Evolutionary conservation across 2,329 filamentous ascomycete species (phyloP), one percentile per base, ranked within the genome.

Genomic region (Magnaporthales sp.): DNA sequence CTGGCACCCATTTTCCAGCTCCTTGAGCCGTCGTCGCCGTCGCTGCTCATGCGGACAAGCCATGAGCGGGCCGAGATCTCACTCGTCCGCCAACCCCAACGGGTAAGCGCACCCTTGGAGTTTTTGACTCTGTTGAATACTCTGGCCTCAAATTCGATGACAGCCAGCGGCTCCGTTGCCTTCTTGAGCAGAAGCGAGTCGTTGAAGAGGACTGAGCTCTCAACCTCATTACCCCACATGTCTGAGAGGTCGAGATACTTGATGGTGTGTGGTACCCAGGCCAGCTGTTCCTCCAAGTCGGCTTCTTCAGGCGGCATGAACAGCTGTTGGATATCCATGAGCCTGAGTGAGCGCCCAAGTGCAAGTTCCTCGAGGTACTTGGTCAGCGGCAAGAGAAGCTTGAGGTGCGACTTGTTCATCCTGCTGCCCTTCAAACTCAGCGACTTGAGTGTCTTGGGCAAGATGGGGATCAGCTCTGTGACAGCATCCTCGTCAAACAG

Each of bases 1-100:
- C 87, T 86, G 63, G 91, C 91, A 32, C 91, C 91, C 89, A 92
- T 90, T 80, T 95, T 95, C 91, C 91, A 95, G 72, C 88, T 81
- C 62, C 80, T 76, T 56, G 70, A 68, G 13, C 73, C 72, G 67
- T 81, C 77, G 70, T 80, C 71, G 54, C 30, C 56, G 51, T 60
- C 64, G 51, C 64, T 54, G 54, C 56, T 58, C 69, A 76, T 32
- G 81, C 88, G 79, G 77, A 93, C 90, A 76, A 93, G 75, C 89
- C 90, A 84, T 74, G 86, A 83, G 63, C 87, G 79, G 73, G 81
- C 81, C 60, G 89, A 85, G 68, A 89, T 89, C 69, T 93, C 90
- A 65, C 87, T 89, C 7, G 89, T 81, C 6, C 83, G 84, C 91
- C 91, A 94, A 22, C 90, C 90, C 63, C 85, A 77, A 38, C 84